Conservation (phyloP, 495 filamentous ascomycete species). For the Antarctomyces pellizariae region DNA sequence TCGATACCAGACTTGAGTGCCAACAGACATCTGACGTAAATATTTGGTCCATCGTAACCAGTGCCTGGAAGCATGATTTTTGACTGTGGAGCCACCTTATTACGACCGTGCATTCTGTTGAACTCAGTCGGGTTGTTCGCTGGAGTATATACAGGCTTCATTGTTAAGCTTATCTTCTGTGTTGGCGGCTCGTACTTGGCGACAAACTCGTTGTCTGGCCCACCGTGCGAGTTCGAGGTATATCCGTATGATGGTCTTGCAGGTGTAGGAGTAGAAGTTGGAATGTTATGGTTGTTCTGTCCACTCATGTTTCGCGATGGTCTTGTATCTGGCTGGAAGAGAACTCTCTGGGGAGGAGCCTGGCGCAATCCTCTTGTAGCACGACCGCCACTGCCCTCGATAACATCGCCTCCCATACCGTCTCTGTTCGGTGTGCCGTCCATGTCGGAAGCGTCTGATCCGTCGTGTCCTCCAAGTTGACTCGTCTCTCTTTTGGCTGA, state of each 20-base stretch:
- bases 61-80: conserved; percentile 31
- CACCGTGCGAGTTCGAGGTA: too few relatives aligned
- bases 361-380: conserved; percentile 50
- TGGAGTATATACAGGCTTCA: conserved; percentile 48
- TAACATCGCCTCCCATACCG: conserved; percentile 32
- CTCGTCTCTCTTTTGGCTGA: conserved; percentile 13
- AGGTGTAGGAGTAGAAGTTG: too few relatives aligned
- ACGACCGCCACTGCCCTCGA: conserved; percentile 31
- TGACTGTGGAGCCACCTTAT: conserved; percentile 1
- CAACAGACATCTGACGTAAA: conserved; percentile 64
- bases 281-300: too few relatives aligned
- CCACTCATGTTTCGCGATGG: conserved; percentile 34
- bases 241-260: conserved; percentile 13
- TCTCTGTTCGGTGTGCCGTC: conserved; percentile 41
- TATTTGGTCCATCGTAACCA: conserved; percentile 51
- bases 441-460: conserved; percentile 28
- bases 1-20: conserved; percentile 59
- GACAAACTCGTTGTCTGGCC: too few relatives aligned
- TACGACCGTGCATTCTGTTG: conserved; percentile 18
- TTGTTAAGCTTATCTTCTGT: conserved; percentile 26
- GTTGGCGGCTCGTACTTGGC: conserved; percentile 34
- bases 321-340: conserved; percentile 59
- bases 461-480: conserved; percentile 12
- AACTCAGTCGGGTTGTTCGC: conserved; percentile 40
- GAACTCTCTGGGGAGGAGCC: conserved; percentile 50